These are phyloP conservation scores for Postia placenta DNA, from an alignment of 768 basidiomycete species.

Conservation along the genomic window DNA sequence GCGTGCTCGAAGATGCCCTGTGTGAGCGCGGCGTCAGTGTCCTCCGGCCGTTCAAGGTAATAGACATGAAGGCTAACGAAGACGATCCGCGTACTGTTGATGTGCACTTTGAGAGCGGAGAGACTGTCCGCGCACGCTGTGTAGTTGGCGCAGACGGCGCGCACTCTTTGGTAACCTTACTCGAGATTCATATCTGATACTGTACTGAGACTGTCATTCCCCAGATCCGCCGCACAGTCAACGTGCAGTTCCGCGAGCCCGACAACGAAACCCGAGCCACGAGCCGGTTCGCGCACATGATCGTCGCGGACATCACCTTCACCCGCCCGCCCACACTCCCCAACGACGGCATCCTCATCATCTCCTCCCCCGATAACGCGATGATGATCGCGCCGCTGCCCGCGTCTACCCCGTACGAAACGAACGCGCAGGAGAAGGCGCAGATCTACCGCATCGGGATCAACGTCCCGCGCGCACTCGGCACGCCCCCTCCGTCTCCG, in stretches of 20 bases:
- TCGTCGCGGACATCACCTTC: constrained; percentile 43
- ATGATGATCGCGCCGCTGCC: constrained; percentile 31
- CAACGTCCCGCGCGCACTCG: constrained; percentile 17
- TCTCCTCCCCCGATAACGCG: constrained; percentile 25
- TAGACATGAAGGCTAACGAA: constrained; percentile 28
- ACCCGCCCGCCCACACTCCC: constrained; percentile 17
- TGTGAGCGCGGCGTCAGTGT: constrained; percentile 27
- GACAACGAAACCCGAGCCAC: constrained; percentile 18
- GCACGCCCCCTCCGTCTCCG: constrained; percentile 32
- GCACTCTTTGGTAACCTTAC: constrained; percentile 33
- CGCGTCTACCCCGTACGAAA: constrained; percentile 13
- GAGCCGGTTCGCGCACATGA: constrained; percentile 32
- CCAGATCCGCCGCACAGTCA: constrained; percentile 37
- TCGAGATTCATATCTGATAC: background rate
- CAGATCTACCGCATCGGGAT: background rate
- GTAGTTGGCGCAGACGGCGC: constrained; percentile 49
- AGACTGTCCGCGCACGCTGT: constrained; percentile 36
- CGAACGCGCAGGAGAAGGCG: background rate
- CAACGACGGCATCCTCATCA: constrained; percentile 19
- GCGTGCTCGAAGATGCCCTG: constrained; percentile 30
- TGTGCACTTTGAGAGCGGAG: constrained; percentile 43
- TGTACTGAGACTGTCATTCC: background rate
- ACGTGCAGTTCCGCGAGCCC: constrained; percentile 41
- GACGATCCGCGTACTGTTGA: constrained; percentile 26
- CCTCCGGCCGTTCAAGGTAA: constrained; percentile 32